phyloP scores from a whole-genome alignment of 768 basidiomycete species.

The Paxillus involutus region DNA sequence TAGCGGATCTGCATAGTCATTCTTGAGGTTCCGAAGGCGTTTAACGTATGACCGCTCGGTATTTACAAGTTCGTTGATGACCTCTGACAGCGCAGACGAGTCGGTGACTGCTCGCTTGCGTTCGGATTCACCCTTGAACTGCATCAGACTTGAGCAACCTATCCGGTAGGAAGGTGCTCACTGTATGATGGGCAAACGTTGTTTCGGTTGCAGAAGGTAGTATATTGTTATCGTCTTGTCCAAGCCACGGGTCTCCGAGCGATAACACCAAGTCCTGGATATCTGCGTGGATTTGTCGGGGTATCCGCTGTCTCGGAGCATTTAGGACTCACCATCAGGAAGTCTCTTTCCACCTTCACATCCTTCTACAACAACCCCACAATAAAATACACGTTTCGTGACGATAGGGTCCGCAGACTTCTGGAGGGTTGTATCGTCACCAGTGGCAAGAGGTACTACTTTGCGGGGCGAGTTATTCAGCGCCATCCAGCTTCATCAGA shows the following conservation, averaged over 20 bases:
- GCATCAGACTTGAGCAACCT: conserved; percentile 11
- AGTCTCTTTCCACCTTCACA: conserved; percentile 69
- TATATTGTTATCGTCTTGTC: conserved; percentile 49
- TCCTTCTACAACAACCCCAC: conserved; percentile 87
- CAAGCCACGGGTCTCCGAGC: conserved; percentile 64
- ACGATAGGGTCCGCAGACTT: conserved; percentile 38
- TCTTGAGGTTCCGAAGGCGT: conserved; percentile 78
- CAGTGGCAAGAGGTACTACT: conserved; percentile 67
- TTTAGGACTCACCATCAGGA: conserved; percentile 53
- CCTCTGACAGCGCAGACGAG: conserved; percentile 63
- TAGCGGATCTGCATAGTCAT: conserved; percentile 89
- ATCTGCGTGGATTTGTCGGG: conserved; percentile 43
- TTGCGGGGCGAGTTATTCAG: conserved; percentile 72
- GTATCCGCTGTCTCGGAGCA: conserved; percentile 1
- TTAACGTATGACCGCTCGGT: conserved; percentile 90
- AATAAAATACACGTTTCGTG: conserved; percentile 85
- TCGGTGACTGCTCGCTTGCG: conserved; percentile 63
- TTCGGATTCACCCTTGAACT: conserved; percentile 28
- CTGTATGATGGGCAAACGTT: conserved; percentile 39
- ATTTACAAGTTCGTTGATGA: conserved; percentile 82
- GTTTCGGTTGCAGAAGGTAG: conserved; percentile 41
- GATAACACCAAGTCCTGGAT: conserved; percentile 79
- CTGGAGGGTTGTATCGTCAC: conserved; percentile 55
- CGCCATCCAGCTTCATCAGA: conserved; percentile 48
- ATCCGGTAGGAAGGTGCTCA: conserved; percentile 34